Evolutionary conservation across 2,329 filamentous ascomycete genomes (phyloP).

Genomic region (Clonostachys byssicola): DNA sequence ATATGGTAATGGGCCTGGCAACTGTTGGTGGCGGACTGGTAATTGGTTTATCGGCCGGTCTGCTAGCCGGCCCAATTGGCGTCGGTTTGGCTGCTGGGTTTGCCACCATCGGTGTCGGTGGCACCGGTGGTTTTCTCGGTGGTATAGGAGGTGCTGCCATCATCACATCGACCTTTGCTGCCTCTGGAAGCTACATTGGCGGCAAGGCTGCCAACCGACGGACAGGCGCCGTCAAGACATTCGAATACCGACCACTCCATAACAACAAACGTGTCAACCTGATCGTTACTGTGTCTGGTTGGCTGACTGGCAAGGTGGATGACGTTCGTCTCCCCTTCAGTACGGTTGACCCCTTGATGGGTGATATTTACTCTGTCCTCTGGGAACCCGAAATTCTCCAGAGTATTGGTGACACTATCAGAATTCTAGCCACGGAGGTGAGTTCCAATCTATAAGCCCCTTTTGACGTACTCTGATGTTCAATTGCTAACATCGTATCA

Average conservation of each 20-base stretch:
- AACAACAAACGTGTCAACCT: conserved; percentile 98
- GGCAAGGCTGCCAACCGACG: conserved; percentile 79
- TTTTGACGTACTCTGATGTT: not conserved
- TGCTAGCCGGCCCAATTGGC: conserved; percentile 90
- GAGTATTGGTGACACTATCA: conserved; percentile 98
- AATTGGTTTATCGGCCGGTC: conserved; percentile 88
- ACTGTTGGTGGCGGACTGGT: conserved; percentile 93
- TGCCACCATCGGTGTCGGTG: conserved; percentile 88
- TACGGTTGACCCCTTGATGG: conserved; percentile 96
- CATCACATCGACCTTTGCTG: conserved; percentile 84
- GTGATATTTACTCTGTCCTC: conserved; percentile 91
- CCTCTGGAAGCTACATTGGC: conserved; percentile 84
- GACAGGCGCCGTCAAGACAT: conserved; percentile 90
- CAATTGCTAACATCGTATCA: conserved; percentile 12
- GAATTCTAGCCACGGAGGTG: conserved; percentile 95
- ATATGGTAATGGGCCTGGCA: conserved; percentile 93
- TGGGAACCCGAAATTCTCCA: conserved; percentile 98
- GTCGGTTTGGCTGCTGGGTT: conserved; percentile 91
- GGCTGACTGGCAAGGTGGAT: conserved; percentile 98
- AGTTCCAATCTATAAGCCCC: conserved; percentile 22
- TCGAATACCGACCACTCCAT: conserved; percentile 92
- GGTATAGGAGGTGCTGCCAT: conserved; percentile 90
- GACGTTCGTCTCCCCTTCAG: conserved; percentile 94
- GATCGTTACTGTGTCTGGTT: conserved; percentile 91
- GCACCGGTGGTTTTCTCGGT: conserved; percentile 83